phyloP scores from a whole-genome alignment of 768 basidiomycete genomes.

The Polyporus arcularius region DNA sequence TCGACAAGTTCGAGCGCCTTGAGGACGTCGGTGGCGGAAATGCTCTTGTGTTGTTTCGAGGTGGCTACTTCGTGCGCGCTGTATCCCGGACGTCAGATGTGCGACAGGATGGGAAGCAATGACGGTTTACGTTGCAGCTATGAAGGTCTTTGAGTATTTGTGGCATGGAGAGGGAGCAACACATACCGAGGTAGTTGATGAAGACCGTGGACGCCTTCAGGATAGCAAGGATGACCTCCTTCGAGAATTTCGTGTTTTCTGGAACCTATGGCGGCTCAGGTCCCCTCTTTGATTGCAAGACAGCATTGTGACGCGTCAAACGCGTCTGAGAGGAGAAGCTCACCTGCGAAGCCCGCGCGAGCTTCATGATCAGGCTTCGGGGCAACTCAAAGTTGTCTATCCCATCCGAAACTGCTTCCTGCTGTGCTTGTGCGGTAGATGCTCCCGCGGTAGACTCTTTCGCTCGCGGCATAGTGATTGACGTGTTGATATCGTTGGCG shows the following conservation, averaged over 20 bases:
- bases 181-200: conserved; percentile 88
- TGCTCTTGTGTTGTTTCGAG: conserved; percentile 85
- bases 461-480: conserved; percentile 57
- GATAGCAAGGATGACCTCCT: conserved; percentile 83
- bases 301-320: neutral
- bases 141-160: conserved; percentile 3
- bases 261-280: conserved; percentile 58
- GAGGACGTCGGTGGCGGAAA: conserved; percentile 87
- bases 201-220: conserved; percentile 92
- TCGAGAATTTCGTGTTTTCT: conserved; percentile 83
- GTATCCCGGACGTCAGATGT: neutral
- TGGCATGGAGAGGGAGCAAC: neutral
- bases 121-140: conserved; percentile 48
- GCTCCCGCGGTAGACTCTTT: conserved; percentile 58
- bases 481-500: no score
- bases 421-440: conserved; percentile 75
- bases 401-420: conserved; percentile 78
- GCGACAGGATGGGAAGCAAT: no score
- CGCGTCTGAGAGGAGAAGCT: conserved; percentile 28
- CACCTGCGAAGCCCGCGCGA: conserved; percentile 78
- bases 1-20: conserved; percentile 82
- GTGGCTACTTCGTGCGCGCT: conserved; percentile 88
- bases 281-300: neutral
- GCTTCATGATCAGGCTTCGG: conserved; percentile 76
- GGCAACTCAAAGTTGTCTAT: conserved; percentile 91